Evolutionary conservation across 495 filamentous ascomycete genomes (phyloP), one percentile per base, ranked within the genome.

Genomic region (Cryomyces minteri): DNA sequence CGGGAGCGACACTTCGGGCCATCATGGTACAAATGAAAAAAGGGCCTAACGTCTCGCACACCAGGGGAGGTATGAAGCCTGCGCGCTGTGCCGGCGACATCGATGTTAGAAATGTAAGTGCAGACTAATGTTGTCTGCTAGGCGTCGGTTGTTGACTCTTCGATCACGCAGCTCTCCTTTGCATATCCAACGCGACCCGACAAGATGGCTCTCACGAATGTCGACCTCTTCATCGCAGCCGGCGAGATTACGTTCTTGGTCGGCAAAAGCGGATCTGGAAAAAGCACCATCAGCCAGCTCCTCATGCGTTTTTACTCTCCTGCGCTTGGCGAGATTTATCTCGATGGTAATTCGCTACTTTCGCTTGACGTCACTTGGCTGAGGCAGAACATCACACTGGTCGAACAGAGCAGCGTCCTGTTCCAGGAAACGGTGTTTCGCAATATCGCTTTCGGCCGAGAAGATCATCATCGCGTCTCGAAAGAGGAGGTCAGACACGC

Each of bases 191-290:
- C 80, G 1, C 79, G 82, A 25, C 77, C 76, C 0, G 61, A 72
- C 1, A 72, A 74, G 47, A 45, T 60, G 0, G 80, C 77, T 18
- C 67, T 96, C 5, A 59, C 72, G 0, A 66, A 70, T 9, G 63
- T 64, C 2, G 73, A 62, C 11, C 73, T 94, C 40, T 70, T 68
- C 49, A 93, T 96, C 49, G 72, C 74, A 1, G 67, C 80, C 0
- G 77, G 81, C 0, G 65, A 81, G 54, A 79, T 81, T 5, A 85
- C 76, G 4, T 96, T 92, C 50, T 67, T 98, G 5, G 72, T 95
- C 44, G 90, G 90, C 2, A 70, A 69, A 44, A 94, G 86, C 51
- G 90, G 90, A 1, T 94, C 86, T 9, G 90, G 90, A 0, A 98
- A 98, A 58, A 94, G 84, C 54, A 96, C 90, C 0, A 55, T 98